A percentile compares a stretch with the other conserved stretches of the same genome.
phyloP scores from a whole-genome alignment of 2,329 filamentous ascomycete genomes.

The Delphinella strobiligena region DNA sequence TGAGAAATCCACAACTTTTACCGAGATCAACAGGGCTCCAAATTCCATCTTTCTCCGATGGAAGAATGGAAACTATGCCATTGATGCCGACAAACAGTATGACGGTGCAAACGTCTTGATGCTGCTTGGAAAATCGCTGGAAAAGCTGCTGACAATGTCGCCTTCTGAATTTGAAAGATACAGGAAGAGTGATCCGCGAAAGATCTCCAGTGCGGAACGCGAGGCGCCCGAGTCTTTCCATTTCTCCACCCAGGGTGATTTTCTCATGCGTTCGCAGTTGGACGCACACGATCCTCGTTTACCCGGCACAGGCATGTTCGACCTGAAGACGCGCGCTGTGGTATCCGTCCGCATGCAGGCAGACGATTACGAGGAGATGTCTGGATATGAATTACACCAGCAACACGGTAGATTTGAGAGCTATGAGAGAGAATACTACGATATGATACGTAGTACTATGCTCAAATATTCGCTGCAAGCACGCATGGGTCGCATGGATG shows the following conservation, averaged over 20 bases:
- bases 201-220: conserved; percentile 60
- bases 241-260: conserved; percentile 74
- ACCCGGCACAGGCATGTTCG: conserved; percentile 87
- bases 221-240: conserved; percentile 69
- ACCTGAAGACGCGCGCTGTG: conserved; percentile 89
- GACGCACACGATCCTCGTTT: conserved; percentile 79
- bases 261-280: conserved; percentile 89
- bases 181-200: conserved; percentile 53
- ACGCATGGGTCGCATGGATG: conserved; percentile 95
- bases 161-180: conserved; percentile 80
- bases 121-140: conserved; percentile 90
- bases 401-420: conserved; percentile 75
- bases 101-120: conserved; percentile 77
- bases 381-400: conserved; percentile 75
- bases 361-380: conserved; percentile 55
- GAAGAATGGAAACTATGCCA: conserved; percentile 78
- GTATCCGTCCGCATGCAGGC: conserved; percentile 85
- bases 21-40: conserved; percentile 58
- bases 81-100: conserved; percentile 90
- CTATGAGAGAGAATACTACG: conserved; percentile 89
- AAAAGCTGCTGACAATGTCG: conserved; percentile 79
- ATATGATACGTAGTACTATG: conserved; percentile 91
- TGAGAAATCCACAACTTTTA: conserved; percentile 46
- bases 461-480: conserved; percentile 95
- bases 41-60: conserved; percentile 71